A percentile compares a stretch with the other conserved stretches of the same genome.
phyloP scores from a whole-genome alignment of 2,329 filamentous ascomycete genomes.

The Macrophomina tecta region DNA sequence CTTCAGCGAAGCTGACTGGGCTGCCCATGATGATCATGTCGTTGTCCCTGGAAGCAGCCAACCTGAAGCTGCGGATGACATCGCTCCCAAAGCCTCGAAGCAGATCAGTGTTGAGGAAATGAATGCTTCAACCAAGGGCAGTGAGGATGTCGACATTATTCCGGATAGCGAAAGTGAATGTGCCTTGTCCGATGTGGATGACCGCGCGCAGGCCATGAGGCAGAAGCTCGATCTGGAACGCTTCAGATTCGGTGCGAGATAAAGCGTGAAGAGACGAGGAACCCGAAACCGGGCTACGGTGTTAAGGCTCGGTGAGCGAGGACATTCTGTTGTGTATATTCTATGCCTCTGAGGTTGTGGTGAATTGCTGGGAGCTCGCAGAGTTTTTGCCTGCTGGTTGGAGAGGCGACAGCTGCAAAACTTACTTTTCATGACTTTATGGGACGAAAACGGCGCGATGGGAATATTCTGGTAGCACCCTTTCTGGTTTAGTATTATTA shows the following conservation, averaged over 20 bases:
- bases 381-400: neutral
- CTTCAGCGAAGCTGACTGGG: slow-evolving; percentile 37
- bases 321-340: neutral
- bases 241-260: slow-evolving; percentile 18
- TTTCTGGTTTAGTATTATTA: neutral
- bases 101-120: neutral
- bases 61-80: neutral
- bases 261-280: neutral
- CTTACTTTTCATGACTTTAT: neutral
- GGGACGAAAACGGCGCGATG: slow-evolving; percentile 6
- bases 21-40: slow-evolving; percentile 39
- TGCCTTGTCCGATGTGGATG: slow-evolving; percentile 12
- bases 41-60: slow-evolving; percentile 37
- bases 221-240: slow-evolving; percentile 16
- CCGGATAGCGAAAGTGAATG: slow-evolving; percentile 50
- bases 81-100: neutral
- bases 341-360: neutral
- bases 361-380: neutral
- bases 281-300: neutral
- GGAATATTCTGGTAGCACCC: neutral
- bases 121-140: slow-evolving; percentile 42
- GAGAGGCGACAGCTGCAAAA: neutral
- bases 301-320: neutral
- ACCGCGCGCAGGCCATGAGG: neutral
- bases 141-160: slow-evolving; percentile 53